Evolutionary conservation across 306 rosid species (phyloP), one percentile per base, ranked within the genome.

Genomic region (Geum urbanum): DNA sequence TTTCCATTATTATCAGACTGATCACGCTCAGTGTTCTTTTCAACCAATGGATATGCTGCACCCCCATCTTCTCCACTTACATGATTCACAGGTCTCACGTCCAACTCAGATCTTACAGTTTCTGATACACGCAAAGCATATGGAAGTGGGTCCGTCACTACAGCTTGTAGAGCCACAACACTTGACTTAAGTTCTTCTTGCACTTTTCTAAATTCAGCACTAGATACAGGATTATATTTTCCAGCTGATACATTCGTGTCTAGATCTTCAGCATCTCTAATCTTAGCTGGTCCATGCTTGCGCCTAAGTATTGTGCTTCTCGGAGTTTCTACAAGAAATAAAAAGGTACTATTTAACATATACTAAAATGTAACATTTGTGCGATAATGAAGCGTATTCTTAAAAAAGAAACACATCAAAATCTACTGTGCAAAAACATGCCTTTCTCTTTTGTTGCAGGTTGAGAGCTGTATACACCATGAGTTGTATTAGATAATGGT

Each of bases 81-180:
- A 22, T 27, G 66, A 54, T 20, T 60, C 45, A 58, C 54, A 51
- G 70, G 72, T 44, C 79, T 85, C 6, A 37, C n/a, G 10, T 70
- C 89, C 77, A 85, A 70, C 12, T 84, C 58, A 3, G 85, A 71
- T 71, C 81, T 69, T 66, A 85, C 46, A 50, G 66, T 71, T 54
- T 84, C 91, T 27, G 97, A 78, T 18, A 32, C 35, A 8, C 19
- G 84, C 65, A 94, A 72, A 8, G 89, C 88, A 62, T 76, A 84
- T 2, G 95, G 92, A 80, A 94, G 96, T 66, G 97, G 96, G 74
- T 94, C 97, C 6, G 68, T 83, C 63, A 91, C 92, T 75, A 67
- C 72, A 22, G 82, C 82, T 63, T 63, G 76, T 67, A 91, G 59
- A 78, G 87, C 95, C 67, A 61, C 62, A 67, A 78, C 69, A 81